Evolutionary conservation across 2,329 filamentous ascomycete genomes (phyloP).

Genomic region (Talaromyces sp.): DNA sequence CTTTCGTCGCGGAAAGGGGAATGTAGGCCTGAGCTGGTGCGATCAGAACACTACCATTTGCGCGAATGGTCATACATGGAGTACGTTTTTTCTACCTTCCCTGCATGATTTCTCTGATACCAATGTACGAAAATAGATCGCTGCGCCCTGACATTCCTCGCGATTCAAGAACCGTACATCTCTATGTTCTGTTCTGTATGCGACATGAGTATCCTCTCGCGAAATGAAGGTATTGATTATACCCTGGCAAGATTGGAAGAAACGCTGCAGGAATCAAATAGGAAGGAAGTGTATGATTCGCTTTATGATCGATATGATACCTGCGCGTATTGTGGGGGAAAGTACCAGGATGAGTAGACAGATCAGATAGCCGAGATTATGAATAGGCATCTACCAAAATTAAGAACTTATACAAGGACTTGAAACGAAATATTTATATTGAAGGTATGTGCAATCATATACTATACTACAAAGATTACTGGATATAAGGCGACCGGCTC

Average conservation of each 20-base stretch:
- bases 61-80: constrained; percentile 50
- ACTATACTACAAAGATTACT: constrained; percentile 2
- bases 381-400: not conserved
- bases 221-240: constrained; percentile 38
- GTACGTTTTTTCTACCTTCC: constrained; percentile 30
- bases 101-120: not conserved
- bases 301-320: constrained; percentile 35
- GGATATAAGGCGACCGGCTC: constrained; percentile 14
- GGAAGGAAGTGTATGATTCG: constrained; percentile 21
- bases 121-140: constrained; percentile 37
- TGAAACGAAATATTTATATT: not conserved
- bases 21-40: constrained; percentile 43
- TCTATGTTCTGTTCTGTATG: constrained; percentile 56
- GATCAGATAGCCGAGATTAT: not conserved
- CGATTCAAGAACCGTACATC: constrained; percentile 53
- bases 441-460: not conserved
- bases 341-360: constrained; percentile 27
- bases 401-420: not conserved
- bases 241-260: not conserved
- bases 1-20: constrained; percentile 25
- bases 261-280: not conserved
- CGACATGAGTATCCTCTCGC: constrained; percentile 44
- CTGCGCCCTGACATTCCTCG: constrained; percentile 53
- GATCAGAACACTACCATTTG: constrained; percentile 49
- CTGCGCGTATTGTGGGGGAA: constrained; percentile 35